Conservation (phyloP, 2,329 filamentous ascomycete genomes). For the Diaporthe citriasiana region DNA sequence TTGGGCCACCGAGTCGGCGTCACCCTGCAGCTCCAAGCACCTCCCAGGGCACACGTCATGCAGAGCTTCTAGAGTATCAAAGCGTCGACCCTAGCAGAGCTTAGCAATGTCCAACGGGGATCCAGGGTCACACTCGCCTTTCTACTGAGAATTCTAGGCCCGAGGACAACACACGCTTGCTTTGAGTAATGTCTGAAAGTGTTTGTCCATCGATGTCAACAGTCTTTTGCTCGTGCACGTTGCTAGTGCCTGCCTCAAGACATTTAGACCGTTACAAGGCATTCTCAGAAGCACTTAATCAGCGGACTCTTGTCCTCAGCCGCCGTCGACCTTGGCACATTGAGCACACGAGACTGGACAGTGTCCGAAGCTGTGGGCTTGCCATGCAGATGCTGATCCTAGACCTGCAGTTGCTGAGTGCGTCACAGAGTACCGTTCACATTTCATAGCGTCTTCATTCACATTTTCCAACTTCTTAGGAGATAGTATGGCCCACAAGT, state of each 20-base stretch:
- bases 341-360: no score
- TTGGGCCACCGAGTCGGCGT: conserved; percentile 11
- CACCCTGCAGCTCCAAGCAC: background rate
- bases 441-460: background rate
- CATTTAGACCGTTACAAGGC: background rate
- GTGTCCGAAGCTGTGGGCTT: background rate
- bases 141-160: background rate
- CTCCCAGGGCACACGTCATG: conserved; percentile 25
- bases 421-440: background rate
- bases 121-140: background rate
- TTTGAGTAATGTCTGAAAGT: background rate
- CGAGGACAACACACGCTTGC: background rate
- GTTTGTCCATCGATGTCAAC: background rate
- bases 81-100: conserved; percentile 27
- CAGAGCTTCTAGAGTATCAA: conserved; percentile 10
- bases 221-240: background rate
- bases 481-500: background rate
- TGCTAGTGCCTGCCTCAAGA: background rate
- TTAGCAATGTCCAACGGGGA: background rate
- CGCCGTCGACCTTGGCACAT: background rate
- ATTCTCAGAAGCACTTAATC: no score
- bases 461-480: no score
- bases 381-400: background rate
- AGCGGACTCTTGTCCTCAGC: background rate
- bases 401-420: background rate